These are phyloP conservation scores for Cnidoscolus chayamansa DNA, from an alignment of 441 rosid genomes.

Conservation along the genomic window DNA sequence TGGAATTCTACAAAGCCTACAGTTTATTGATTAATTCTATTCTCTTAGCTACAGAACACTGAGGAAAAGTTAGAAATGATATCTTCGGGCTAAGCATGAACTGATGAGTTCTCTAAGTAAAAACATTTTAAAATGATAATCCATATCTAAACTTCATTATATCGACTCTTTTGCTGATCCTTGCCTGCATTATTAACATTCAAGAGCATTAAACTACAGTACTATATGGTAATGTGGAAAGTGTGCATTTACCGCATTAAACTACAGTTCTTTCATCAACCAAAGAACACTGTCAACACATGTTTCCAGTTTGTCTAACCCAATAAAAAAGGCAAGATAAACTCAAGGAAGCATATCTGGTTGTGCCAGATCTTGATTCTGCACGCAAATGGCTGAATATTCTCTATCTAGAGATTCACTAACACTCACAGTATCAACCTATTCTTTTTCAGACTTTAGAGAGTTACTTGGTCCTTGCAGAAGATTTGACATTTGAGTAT, in stretches of 20 bases:
- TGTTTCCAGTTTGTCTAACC: neutral
- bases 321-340: neutral
- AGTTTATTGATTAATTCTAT: slow-evolving; percentile 11
- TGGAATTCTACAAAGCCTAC: slow-evolving; percentile 13
- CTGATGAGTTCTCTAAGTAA: neutral
- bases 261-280: neutral
- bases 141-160: neutral
- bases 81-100: slow-evolving; percentile 5
- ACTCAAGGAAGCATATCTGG: slow-evolving; percentile 3
- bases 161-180: neutral
- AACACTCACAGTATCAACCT: neutral
- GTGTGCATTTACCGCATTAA: neutral
- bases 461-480: neutral
- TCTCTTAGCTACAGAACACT: slow-evolving; percentile 16
- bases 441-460: slow-evolving; percentile 3
- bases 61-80: neutral
- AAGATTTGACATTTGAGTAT: neutral
- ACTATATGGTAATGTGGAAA: neutral
- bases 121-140: neutral
- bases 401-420: neutral
- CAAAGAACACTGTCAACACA: neutral
- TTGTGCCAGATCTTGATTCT: slow-evolving; percentile 18
- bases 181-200: neutral
- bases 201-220: neutral
- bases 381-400: neutral